Evolutionary conservation across 2,329 filamentous ascomycete genomes (phyloP), one percentile per base, ranked within the genome.

Genomic region (Fusarium armeniacum): DNA sequence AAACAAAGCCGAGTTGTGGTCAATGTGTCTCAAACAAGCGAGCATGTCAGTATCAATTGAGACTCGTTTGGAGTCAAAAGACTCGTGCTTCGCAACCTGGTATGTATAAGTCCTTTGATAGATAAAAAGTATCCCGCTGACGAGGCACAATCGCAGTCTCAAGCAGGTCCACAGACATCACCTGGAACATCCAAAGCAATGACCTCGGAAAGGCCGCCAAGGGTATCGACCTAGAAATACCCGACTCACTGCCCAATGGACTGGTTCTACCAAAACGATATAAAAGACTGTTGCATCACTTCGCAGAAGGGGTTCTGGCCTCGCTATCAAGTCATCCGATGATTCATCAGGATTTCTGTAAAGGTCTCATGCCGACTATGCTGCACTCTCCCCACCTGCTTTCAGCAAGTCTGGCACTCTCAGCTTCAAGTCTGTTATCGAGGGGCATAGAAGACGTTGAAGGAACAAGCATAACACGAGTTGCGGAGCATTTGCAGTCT

Each of bases 351-450:
- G 75, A 77, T 13, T 68, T 77, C 8, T 69, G 75, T 16, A 55
- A 50, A 13, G 75, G 74, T 0, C 49, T 77, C 2, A 68, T 77
- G 24, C 75, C 75, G 3, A 65, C 63, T 0, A 72, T 73, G 67
- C 49, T 77, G 1, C 40, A 75, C 3, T 77, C 74, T 1, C 75
- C 75, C 2, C 75, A 75, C 33, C 65, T 77, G 0, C 62, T 77
- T 3, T 76, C 75, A 1, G 75, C 74, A 0, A 70, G 75, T 18
- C 71, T 77, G 3, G 71, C 75, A 0, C 26, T 77, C 1, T 75
- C 75, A 12, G 73, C 75, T 3, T 70, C 75, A 1, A 74, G 75
- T 1, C 64, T 75, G 15, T 30, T 66, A n/a, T 77, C 75, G 3
- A 67, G 74, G 8, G 74, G 74, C 0, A 20, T 73, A 3, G 36